Evolutionary conservation across 768 basidiomycete genomes (phyloP).

Genomic region (Agrocybe praecox): DNA sequence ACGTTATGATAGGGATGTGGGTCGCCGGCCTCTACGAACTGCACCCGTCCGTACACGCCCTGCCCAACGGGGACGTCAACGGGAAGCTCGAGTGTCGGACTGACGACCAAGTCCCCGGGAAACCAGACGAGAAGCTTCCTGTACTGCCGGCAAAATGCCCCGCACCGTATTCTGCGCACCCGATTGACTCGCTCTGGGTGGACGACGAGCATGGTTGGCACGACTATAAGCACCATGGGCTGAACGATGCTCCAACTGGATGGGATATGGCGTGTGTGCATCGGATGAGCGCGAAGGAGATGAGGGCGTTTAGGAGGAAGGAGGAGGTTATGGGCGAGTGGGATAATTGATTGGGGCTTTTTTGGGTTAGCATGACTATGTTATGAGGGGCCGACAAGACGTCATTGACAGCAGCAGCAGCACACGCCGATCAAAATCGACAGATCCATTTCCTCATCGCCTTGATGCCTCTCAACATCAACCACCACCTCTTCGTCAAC

Average conservation of each 20-base stretch:
- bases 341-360: not conserved
- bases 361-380: too few relatives aligned
- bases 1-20: too few relatives aligned
- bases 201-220: constrained; percentile 10
- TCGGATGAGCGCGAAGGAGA: not conserved
- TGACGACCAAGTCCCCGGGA: not conserved
- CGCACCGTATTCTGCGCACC: constrained; percentile 3
- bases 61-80: not conserved
- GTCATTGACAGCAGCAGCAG: too few relatives aligned
- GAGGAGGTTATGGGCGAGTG: constrained; percentile 7
- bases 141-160: not conserved
- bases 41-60: too few relatives aligned
- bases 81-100: not conserved
- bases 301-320: constrained; percentile 1
- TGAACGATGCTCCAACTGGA: not conserved
- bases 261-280: constrained; percentile 9
- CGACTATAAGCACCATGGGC: constrained; percentile 1
- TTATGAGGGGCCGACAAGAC: too few relatives aligned
- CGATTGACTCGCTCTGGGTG: not conserved
- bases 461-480: too few relatives aligned
- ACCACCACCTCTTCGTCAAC: too few relatives aligned
- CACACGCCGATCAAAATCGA: too few relatives aligned
- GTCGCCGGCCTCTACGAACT: too few relatives aligned
- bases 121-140: too few relatives aligned
- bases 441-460: too few relatives aligned